Evolutionary conservation across 2,329 filamentous ascomycete genomes (phyloP), one percentile per base, ranked within the genome.

Genomic region (Monilinia fructigena): DNA sequence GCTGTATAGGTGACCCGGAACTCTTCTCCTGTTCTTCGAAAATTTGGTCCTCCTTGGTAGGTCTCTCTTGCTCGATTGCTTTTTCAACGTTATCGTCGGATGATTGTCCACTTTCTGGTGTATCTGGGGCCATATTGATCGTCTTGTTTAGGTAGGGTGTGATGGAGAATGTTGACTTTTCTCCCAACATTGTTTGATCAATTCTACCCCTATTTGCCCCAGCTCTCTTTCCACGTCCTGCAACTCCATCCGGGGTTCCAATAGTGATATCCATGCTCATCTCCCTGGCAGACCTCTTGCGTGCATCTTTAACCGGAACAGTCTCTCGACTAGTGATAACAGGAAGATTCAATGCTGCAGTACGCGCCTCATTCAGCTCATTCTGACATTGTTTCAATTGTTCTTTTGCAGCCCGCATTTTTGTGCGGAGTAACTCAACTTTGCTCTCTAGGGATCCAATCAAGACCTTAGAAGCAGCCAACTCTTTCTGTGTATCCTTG

Each of bases 131-230:
- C 18, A 89, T 79, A 70, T 82, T 88, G 68, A 83, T 87, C 35
- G 86, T 89, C 61, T 89, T 87, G 77, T 93, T 96, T 68, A 98
- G 82, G 80, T 96, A 97, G 0, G 94, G 94, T 0, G 94, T 98
- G 70, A 97, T 92, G 4, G 93, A 97, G 77, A 98, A 97, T 3
- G 85, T 88, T 0, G 93, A 97, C 77, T 97, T 97, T 75, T 96
- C 92, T 40, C 91, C 92, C 6, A 90, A 81, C 65, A 86, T 79
- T 1, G 85, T 83, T 48, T 85, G 83, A 26, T 87, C 84, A 38
- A 80, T 77, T 58, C 80, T 83, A 65, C 82, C 80, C 75, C 87
- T 88, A 77, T 88, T 90, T 68, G 78, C 72, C 45, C 76, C 62
- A 16, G 75, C 76, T 68, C 81, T 80, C 67, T 77, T 78, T 42